Conservation (phyloP, 768 basidiomycete species). For the Suillus ampliporus region DNA sequence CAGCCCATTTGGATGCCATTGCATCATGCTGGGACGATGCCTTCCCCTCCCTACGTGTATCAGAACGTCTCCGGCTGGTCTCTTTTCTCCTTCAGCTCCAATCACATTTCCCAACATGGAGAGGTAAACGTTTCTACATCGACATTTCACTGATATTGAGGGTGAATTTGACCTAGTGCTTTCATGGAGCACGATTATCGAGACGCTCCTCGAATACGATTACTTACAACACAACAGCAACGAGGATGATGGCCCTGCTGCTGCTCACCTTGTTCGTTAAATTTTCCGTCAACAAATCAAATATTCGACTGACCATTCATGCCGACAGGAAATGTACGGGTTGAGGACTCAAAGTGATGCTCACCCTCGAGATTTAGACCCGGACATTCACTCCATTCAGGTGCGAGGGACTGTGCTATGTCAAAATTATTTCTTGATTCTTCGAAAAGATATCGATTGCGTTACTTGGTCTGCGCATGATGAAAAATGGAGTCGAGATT, state of each 20-base stretch:
- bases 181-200: constrained; percentile 66
- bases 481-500: constrained; percentile 64
- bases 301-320: neutral
- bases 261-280: constrained; percentile 47
- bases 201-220: constrained; percentile 62
- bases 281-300: neutral
- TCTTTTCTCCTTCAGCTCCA: constrained; percentile 71
- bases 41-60: constrained; percentile 56
- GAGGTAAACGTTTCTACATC: constrained; percentile 46
- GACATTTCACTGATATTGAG: constrained; percentile 2
- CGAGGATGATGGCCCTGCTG: constrained; percentile 45
- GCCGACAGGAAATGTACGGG: constrained; percentile 50
- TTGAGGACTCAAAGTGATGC: constrained; percentile 36
- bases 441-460: constrained; percentile 56
- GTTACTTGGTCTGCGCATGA: constrained; percentile 66
- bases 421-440: neutral
- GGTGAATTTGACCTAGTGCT: constrained; percentile 49
- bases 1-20: constrained; percentile 69
- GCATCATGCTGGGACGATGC: constrained; percentile 72
- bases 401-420: constrained; percentile 34
- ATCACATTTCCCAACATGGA: constrained; percentile 72
- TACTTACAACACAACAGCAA: constrained; percentile 44
- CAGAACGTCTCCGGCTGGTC: constrained; percentile 61
- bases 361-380: constrained; percentile 37
- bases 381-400: constrained; percentile 53